phyloP scores from a whole-genome alignment of 441 rosid species.

The Theobroma grandiflorum region DNA sequence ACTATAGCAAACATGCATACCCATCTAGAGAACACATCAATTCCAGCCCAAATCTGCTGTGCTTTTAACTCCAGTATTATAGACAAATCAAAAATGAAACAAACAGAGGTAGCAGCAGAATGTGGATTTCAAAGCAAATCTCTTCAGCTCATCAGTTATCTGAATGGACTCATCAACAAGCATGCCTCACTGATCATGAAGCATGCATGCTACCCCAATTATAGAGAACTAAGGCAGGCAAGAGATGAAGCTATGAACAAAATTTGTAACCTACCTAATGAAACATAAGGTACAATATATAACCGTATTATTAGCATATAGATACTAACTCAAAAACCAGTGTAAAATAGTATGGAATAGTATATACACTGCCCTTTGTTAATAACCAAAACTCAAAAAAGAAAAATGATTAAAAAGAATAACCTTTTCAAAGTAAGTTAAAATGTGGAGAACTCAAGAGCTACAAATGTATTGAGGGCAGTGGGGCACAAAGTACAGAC shows the following conservation, averaged over 20 bases:
- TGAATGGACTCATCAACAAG: conserved; percentile 40
- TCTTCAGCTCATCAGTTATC: conserved; percentile 52
- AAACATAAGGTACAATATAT: not conserved
- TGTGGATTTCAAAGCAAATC: conserved; percentile 42
- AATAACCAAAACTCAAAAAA: not conserved
- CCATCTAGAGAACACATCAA: conserved; percentile 67
- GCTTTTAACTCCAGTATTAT: conserved; percentile 56
- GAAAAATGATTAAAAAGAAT: not conserved
- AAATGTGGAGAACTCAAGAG: not conserved
- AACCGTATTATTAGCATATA: not conserved
- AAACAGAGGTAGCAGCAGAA: conserved; percentile 41
- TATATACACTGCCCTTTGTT: conserved; percentile 15
- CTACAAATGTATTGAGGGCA: not conserved
- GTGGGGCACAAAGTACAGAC: not conserved
- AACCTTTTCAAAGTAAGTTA: not conserved
- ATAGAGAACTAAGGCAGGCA: conserved; percentile 35
- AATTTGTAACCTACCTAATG: conserved; percentile 5
- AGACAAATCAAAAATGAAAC: conserved; percentile 41
- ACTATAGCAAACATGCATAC: conserved; percentile 62
- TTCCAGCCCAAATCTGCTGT: conserved; percentile 68
- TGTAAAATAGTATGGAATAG: not conserved
- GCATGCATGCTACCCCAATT: conserved; percentile 41
- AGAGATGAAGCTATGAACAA: conserved; percentile 31
- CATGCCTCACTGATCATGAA: conserved; percentile 45
- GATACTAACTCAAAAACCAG: not conserved